Percentiles rank a stretch among this genome's conserved stretches.
phyloP scores from a whole-genome alignment of 2,329 filamentous ascomycete species.

The Chrysosporium keratinophilum region DNA sequence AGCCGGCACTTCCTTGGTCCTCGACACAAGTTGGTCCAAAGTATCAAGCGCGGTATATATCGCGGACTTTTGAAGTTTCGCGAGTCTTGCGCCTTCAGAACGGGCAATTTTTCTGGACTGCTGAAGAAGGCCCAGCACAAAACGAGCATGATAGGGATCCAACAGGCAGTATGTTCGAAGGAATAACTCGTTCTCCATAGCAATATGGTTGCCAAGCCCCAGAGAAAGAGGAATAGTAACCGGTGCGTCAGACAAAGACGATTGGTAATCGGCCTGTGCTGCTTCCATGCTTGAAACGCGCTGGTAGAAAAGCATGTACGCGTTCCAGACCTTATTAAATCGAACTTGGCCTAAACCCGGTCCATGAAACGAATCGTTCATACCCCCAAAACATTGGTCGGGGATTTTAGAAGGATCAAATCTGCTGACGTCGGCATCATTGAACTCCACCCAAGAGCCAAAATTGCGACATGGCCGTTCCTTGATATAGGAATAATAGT shows the following conservation, averaged over 20 bases:
- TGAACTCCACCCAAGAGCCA: slow-evolving; percentile 76
- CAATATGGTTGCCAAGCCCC: slow-evolving; percentile 47
- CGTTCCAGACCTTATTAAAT: slow-evolving; percentile 65
- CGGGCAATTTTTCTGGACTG: slow-evolving; percentile 44
- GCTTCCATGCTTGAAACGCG: slow-evolving; percentile 55
- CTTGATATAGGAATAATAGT: slow-evolving; percentile 94
- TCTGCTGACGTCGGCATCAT: slow-evolving; percentile 68
- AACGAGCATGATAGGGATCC: slow-evolving; percentile 58
- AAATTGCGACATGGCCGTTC: slow-evolving; percentile 53
- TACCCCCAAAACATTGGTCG: slow-evolving; percentile 68
- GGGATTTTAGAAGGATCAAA: slow-evolving; percentile 69
- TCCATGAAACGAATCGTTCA: slow-evolving; percentile 45
- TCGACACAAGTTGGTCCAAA: slow-evolving; percentile 63
- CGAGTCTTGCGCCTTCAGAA: slow-evolving; percentile 39
- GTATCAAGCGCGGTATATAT: slow-evolving; percentile 45
- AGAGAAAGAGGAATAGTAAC: slow-evolving; percentile 39
- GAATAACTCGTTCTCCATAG: slow-evolving; percentile 60
- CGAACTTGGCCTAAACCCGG: slow-evolving; percentile 36
- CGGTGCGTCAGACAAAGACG: slow-evolving; percentile 40
- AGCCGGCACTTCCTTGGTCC: slow-evolving; percentile 57
- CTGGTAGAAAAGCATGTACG: slow-evolving; percentile 98
- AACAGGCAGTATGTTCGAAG: slow-evolving; percentile 70
- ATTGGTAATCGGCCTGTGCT: slow-evolving; percentile 42
- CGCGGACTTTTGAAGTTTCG: slow-evolving; percentile 35
- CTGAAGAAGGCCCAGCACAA: slow-evolving; percentile 54